Conservation (phyloP, 305 asterid genomes). For the Fraxinus platypoda region DNA sequence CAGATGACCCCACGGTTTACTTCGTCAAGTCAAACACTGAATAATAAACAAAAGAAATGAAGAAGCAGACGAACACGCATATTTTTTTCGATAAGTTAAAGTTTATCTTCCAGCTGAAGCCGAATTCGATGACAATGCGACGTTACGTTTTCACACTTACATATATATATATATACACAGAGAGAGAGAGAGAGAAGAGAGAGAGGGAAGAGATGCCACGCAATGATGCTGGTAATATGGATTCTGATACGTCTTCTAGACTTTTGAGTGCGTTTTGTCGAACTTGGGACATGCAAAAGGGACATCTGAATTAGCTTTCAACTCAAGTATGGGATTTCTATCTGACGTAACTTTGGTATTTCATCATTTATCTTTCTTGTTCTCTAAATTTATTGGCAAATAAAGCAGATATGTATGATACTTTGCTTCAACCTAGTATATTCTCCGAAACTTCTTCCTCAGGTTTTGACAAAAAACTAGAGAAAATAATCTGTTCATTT, state of each 20-base stretch:
- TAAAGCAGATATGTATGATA: background rate
- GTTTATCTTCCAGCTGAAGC: slow-evolving; percentile 14
- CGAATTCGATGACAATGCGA: slow-evolving; percentile 26
- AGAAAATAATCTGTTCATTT: background rate
- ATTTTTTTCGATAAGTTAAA: background rate
- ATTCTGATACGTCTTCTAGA: background rate
- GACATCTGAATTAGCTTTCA: background rate
- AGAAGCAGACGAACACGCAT: background rate
- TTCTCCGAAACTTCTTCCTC: background rate
- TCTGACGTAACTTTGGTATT: background rate
- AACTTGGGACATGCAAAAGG: background rate
- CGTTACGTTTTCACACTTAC: background rate
- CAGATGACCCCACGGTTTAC: background rate
- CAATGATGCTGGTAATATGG: background rate
- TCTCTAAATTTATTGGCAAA: background rate
- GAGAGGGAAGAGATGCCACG: background rate
- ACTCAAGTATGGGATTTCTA: background rate
- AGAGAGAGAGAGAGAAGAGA: background rate
- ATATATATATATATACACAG: background rate
- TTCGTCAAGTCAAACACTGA: slow-evolving; percentile 13
- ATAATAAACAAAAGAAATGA: background rate
- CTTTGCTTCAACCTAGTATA: background rate
- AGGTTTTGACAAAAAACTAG: background rate
- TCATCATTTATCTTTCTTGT: background rate
- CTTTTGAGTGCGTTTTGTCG: background rate